Percentiles rank a stretch among this genome's conserved stretches.
phyloP scores from a whole-genome alignment of 2,329 filamentous ascomycete species.

The Fusarium continuum region DNA sequence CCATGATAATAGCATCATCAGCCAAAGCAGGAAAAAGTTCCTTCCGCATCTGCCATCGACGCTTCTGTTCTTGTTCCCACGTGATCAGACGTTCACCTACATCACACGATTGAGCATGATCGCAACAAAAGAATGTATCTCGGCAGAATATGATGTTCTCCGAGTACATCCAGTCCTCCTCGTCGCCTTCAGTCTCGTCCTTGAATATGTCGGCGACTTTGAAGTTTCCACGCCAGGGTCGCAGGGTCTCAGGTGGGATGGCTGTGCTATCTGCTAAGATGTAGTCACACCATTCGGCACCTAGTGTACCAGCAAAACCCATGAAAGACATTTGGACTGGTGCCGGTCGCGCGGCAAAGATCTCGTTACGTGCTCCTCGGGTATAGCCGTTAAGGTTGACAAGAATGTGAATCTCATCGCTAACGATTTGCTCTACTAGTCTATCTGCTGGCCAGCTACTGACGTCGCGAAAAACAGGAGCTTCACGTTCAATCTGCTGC shows the following conservation, averaged over 20 bases:
- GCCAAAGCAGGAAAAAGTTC: slow-evolving; percentile 85
- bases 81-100: slow-evolving; percentile 70
- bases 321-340: slow-evolving; percentile 99
- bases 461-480: slow-evolving; percentile 89
- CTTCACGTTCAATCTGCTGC: slow-evolving; percentile 90
- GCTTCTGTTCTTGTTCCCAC: slow-evolving; percentile 84
- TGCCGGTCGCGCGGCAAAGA: slow-evolving; percentile 93
- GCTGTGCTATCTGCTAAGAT: slow-evolving; percentile 90
- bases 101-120: slow-evolving; percentile 91
- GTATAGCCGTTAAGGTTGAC: slow-evolving; percentile 99
- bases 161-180: slow-evolving; percentile 89
- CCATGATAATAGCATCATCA: slow-evolving; percentile 88
- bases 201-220: slow-evolving; percentile 74
- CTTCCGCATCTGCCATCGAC: slow-evolving; percentile 92
- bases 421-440: slow-evolving; percentile 84
- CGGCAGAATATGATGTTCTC: slow-evolving; percentile 96
- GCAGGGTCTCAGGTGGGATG: slow-evolving; percentile 81
- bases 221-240: slow-evolving; percentile 80
- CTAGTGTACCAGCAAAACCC: slow-evolving; percentile 96
- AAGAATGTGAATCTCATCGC: slow-evolving; percentile 91
- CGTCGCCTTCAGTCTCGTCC: slow-evolving; percentile 73
- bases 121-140: slow-evolving; percentile 98
- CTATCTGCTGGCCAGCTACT: slow-evolving; percentile 86
- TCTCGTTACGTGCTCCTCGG: slow-evolving; percentile 93
- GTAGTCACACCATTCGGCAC: slow-evolving; percentile 99